A percentile compares a stretch with the other conserved stretches of the same genome.
Evolutionary conservation across 192 early-diverging fungal species (phyloP).

Genomic region (Dispira simplex): DNA sequence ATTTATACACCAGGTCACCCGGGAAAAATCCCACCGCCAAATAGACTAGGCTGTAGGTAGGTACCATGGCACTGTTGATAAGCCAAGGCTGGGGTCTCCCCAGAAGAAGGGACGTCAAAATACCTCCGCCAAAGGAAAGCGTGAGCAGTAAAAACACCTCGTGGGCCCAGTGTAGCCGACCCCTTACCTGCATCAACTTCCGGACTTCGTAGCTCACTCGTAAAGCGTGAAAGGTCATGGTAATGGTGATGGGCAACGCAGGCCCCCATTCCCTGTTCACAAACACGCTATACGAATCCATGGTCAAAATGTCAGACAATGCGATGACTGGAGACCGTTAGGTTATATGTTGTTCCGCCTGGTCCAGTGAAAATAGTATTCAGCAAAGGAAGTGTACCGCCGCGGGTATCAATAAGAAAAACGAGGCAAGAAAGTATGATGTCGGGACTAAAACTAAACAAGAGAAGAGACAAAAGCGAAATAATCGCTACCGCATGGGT

Average conservation of each 20-base stretch:
- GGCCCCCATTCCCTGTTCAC: slow-evolving; percentile 12
- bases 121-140: slow-evolving; percentile 32
- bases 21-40: slow-evolving; percentile 23
- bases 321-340: too few relatives aligned
- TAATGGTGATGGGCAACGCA: slow-evolving; percentile 26
- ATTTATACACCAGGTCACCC: slow-evolving; percentile 23
- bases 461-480: too few relatives aligned
- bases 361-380: too few relatives aligned
- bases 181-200: slow-evolving; percentile 21
- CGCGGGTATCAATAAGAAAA: too few relatives aligned
- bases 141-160: slow-evolving; percentile 32
- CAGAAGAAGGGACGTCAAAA: slow-evolving; percentile 26
- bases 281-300: not conserved
- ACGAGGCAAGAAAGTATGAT: too few relatives aligned
- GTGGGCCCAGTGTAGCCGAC: slow-evolving; percentile 23
- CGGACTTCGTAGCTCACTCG: slow-evolving; percentile 34
- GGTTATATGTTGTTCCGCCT: too few relatives aligned
- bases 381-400: too few relatives aligned
- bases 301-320: too few relatives aligned
- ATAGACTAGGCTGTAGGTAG: slow-evolving; percentile 22
- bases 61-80: slow-evolving; percentile 25
- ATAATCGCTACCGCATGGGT: too few relatives aligned
- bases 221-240: slow-evolving; percentile 31
- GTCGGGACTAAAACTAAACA: too few relatives aligned
- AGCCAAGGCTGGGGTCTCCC: slow-evolving; percentile 29